phyloP scores from a whole-genome alignment of 345 rosid genomes.

The Acer yangbiense region DNA sequence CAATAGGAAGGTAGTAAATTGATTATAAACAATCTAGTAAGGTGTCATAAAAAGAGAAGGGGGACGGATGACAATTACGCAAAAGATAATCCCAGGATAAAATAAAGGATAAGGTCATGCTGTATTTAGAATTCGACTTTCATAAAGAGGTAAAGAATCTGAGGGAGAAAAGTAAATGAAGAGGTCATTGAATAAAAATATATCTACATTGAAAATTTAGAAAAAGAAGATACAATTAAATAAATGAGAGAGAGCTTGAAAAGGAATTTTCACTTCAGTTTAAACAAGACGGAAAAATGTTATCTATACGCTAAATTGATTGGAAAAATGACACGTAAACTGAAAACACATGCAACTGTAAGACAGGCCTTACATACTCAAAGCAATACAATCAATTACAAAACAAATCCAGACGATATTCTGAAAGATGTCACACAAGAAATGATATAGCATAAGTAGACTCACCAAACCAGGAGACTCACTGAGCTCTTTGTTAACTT shows the following conservation, averaged over 20 bases:
- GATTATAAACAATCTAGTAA: background rate
- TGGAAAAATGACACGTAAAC: background rate
- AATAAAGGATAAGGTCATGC: background rate
- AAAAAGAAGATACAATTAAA: too few relatives aligned
- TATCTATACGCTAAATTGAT: background rate
- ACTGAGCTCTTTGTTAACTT: slow-evolving; percentile 66
- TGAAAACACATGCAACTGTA: background rate
- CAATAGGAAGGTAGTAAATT: background rate
- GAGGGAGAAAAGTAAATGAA: background rate
- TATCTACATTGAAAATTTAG: background rate
- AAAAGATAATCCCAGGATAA: background rate
- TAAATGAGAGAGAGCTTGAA: background rate
- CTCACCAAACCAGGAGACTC: slow-evolving; percentile 82
- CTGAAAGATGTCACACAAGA: background rate
- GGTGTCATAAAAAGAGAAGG: too few relatives aligned
- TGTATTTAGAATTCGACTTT: background rate
- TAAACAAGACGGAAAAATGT: background rate
- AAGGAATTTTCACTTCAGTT: background rate
- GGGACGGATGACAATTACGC: background rate
- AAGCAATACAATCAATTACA: background rate
- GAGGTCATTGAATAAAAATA: too few relatives aligned
- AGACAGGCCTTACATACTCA: background rate
- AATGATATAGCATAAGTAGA: slow-evolving; percentile 20
- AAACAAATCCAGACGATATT: background rate
- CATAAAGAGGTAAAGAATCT: background rate